A percentile compares a stretch with the other conserved stretches of the same genome.
Conservation (phyloP, 2,329 filamentous ascomycete genomes). For the Juglanconis sp. region DNA sequence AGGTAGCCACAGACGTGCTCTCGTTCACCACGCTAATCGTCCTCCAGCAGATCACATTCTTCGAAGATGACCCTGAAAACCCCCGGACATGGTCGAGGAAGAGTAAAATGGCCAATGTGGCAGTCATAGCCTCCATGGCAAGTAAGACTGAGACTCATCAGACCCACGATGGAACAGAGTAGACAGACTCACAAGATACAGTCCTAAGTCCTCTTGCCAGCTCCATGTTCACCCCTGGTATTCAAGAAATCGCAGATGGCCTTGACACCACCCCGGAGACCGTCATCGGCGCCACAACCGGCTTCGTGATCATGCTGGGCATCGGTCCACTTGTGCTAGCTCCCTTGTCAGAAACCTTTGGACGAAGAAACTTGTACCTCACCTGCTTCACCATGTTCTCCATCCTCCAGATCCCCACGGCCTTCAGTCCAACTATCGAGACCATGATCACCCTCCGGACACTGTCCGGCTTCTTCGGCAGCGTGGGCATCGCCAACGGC, state of each 20-base stretch:
- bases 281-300: constrained; percentile 12
- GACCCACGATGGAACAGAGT: not conserved
- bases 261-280: constrained; percentile 5
- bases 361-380: constrained; percentile 7
- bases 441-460: constrained; percentile 9
- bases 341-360: constrained; percentile 13
- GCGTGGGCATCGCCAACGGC: constrained; percentile 15
- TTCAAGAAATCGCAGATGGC: constrained; percentile 10
- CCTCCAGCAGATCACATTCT: constrained; percentile 4
- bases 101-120: constrained; percentile 13
- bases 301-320: constrained; percentile 8
- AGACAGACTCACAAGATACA: not conserved
- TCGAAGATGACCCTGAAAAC: constrained; percentile 7
- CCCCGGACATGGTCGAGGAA: constrained; percentile 10
- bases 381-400: constrained; percentile 13
- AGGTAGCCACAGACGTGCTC: not conserved
- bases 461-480: constrained; percentile 11
- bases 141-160: not conserved
- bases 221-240: constrained; percentile 17
- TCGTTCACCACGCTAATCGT: not conserved
- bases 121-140: constrained; percentile 15
- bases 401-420: constrained; percentile 11
- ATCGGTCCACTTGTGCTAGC: constrained; percentile 14
- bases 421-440: constrained; percentile 11
- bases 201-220: constrained; percentile 17